Conservation (phyloP, 257 asterid species). For the Przewalskia tangutica region DNA sequence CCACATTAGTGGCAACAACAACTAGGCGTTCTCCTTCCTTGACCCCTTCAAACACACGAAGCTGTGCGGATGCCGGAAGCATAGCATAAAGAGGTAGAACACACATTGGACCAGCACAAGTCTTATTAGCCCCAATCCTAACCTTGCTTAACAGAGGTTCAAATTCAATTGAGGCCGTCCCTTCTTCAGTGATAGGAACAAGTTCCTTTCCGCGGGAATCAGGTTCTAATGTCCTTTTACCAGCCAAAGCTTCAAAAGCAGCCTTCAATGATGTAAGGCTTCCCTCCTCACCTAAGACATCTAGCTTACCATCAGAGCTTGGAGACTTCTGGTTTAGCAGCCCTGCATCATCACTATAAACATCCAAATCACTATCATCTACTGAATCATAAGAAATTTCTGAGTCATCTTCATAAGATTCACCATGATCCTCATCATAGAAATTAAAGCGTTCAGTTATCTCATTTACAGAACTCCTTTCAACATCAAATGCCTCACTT, state of each 20-base stretch:
- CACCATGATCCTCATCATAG: slow-evolving; percentile 40
- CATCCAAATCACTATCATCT: slow-evolving; percentile 77
- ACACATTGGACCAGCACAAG: slow-evolving; percentile 36
- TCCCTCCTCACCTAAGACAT: slow-evolving; percentile 33
- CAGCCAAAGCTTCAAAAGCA: slow-evolving; percentile 62
- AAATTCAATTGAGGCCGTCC: slow-evolving; percentile 11
- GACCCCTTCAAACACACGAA: slow-evolving; percentile 69
- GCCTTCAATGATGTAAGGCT: slow-evolving; percentile 56
- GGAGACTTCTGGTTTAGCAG: slow-evolving; percentile 14
- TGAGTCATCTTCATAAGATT: slow-evolving; percentile 45
- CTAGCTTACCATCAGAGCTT: slow-evolving; percentile 30
- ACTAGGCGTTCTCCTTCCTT: slow-evolving; percentile 77
- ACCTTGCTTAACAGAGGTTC: slow-evolving; percentile 13
- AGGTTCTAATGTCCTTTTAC: slow-evolving; percentile 24
- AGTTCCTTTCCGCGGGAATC: slow-evolving; percentile 18
- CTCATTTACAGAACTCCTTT: slow-evolving; percentile 35
- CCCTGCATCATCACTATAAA: slow-evolving; percentile 32
- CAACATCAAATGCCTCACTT: slow-evolving; percentile 68
- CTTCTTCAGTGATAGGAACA: slow-evolving; percentile 18
- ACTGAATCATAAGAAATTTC: slow-evolving; percentile 49
- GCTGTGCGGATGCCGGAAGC: slow-evolving; percentile 96
- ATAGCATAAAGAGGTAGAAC: slow-evolving; percentile 89
- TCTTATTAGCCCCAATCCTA: slow-evolving; percentile 17
- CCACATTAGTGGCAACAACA: slow-evolving; percentile 93
- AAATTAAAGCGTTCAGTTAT: slow-evolving; percentile 61